Percentiles rank a stretch among this genome's conserved stretches.
Conservation (phyloP, 257 asterid species). For the Solanum piurae region DNA sequence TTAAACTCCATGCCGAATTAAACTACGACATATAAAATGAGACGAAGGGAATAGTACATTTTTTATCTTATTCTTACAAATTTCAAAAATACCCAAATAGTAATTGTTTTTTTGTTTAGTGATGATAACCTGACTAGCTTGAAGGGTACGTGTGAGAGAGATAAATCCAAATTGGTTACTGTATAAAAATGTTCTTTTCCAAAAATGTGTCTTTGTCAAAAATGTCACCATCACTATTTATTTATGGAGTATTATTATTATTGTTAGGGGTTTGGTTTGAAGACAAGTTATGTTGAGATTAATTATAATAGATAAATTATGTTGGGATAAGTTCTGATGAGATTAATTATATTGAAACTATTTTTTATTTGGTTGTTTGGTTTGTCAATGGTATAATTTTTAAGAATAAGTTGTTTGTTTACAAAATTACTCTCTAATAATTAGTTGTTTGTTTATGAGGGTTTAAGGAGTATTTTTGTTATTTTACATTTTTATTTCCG, state of each 20-base stretch:
- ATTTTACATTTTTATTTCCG: too few relatives aligned
- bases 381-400: too few relatives aligned
- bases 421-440: background rate
- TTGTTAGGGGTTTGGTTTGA: too few relatives aligned
- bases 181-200: background rate
- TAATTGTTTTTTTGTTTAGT: background rate
- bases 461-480: background rate
- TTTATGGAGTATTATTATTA: background rate
- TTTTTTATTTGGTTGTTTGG: too few relatives aligned
- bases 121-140: background rate
- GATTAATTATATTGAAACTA: too few relatives aligned
- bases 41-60: background rate
- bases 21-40: too few relatives aligned
- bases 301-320: too few relatives aligned
- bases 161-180: background rate
- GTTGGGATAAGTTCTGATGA: too few relatives aligned
- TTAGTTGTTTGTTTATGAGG: background rate
- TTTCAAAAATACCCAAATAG: background rate
- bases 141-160: background rate
- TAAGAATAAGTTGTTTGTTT: too few relatives aligned
- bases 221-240: background rate
- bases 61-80: background rate
- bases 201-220: background rate
- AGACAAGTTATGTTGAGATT: rapidly evolving
- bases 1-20: too few relatives aligned